phyloP scores from a whole-genome alignment of 768 basidiomycete genomes.

The Exsudoporus frostii region DNA sequence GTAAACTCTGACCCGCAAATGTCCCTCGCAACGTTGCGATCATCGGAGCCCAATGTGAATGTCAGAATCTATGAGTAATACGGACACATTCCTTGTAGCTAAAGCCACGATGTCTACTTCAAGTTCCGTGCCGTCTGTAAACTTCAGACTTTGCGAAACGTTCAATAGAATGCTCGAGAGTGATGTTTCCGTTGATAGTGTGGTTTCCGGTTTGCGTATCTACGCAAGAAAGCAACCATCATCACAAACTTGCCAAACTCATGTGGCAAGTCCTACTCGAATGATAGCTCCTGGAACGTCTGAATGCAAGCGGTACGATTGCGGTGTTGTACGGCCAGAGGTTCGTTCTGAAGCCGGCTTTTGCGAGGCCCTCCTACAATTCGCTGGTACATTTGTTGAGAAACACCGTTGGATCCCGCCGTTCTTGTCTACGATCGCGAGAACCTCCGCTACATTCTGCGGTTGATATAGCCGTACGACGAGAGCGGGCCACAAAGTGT shows the following conservation, averaged over 20 bases:
- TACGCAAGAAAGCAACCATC: background rate
- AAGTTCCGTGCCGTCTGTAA: slow-evolving; percentile 23
- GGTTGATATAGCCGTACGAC: slow-evolving; percentile 2
- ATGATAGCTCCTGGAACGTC: slow-evolving; percentile 32
- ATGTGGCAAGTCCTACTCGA: slow-evolving; percentile 16
- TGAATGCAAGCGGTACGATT: slow-evolving; percentile 24
- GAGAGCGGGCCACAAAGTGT: background rate
- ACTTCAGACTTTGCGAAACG: slow-evolving; percentile 22
- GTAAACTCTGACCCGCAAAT: slow-evolving; percentile 46
- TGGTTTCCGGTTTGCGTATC: slow-evolving; percentile 35
- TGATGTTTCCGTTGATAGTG: slow-evolving; percentile 43
- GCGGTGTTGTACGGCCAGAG: slow-evolving; percentile 31
- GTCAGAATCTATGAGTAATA: background rate
- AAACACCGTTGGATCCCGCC: background rate
- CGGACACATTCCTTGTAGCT: slow-evolving; percentile 8
- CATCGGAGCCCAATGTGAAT: slow-evolving; percentile 23
- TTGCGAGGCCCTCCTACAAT: slow-evolving; percentile 31
- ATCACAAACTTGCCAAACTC: background rate
- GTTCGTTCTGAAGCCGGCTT: slow-evolving; percentile 31
- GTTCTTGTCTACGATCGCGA: background rate
- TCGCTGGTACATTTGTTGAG: slow-evolving; percentile 17
- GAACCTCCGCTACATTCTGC: slow-evolving; percentile 3
- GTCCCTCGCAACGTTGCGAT: slow-evolving; percentile 33
- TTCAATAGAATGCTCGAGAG: slow-evolving; percentile 35
- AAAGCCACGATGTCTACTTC: slow-evolving; percentile 23